These are phyloP conservation scores for Volvariella surrecta DNA, from an alignment of 1,284 basidiomycete genomes.

Conservation along the genomic window DNA sequence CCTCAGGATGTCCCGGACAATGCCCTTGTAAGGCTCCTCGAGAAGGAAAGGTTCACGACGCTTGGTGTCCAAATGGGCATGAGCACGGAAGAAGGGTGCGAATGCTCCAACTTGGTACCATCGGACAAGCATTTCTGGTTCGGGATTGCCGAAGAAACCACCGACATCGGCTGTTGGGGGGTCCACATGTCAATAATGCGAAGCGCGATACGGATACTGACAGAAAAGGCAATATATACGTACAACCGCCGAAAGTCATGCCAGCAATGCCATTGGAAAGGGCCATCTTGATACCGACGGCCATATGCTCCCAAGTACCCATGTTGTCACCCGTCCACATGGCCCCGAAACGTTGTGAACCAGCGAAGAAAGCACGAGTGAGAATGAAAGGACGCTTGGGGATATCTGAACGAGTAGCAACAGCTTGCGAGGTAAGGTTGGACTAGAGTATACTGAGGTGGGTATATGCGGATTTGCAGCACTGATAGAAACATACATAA, in stretches of 20 bases:
- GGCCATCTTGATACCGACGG: conserved; percentile 90
- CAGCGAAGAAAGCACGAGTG: conserved; percentile 91
- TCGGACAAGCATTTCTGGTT: conserved; percentile 88
- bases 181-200: conserved; percentile 8
- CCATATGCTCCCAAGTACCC: conserved; percentile 97
- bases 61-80: conserved; percentile 98
- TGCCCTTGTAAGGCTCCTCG: conserved; percentile 81
- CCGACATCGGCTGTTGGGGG: conserved; percentile 94
- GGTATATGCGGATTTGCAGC: not conserved
- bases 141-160: conserved; percentile 97
- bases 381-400: conserved; percentile 89
- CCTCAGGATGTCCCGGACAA: conserved; percentile 74
- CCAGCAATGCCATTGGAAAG: conserved; percentile 89
- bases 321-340: conserved; percentile 99
- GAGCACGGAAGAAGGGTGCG: conserved; percentile 96
- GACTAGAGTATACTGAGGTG: conserved; percentile 36
- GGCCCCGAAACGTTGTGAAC: conserved; percentile 92
- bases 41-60: conserved; percentile 92
- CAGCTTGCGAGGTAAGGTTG: conserved; percentile 81
- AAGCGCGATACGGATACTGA: conserved; percentile 1
- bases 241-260: conserved; percentile 88
- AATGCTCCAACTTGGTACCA: conserved; percentile 98
- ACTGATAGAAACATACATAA: conserved; percentile 32
- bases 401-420: conserved; percentile 68
- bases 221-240: conserved; percentile 19